phyloP scores from a whole-genome alignment of 306 rosid genomes.

The Myrica gale region DNA sequence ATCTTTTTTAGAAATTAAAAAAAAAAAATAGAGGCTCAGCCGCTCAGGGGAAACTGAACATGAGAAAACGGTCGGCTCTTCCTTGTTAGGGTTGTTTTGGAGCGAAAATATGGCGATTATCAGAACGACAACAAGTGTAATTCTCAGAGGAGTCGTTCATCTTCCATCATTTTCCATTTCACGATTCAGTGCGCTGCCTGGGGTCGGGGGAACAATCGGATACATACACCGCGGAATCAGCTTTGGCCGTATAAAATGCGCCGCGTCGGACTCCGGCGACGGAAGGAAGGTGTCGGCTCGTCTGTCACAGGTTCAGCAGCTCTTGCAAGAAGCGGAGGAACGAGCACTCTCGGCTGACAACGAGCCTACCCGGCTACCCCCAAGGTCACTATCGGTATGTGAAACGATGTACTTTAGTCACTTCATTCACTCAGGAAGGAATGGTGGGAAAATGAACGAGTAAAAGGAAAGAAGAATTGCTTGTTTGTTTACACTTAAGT shows the following conservation, averaged over 20 bases:
- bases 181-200: constrained; percentile 12
- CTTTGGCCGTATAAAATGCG: constrained; percentile 46
- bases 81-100: neutral
- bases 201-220: constrained; percentile 3
- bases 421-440: neutral
- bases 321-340: constrained; percentile 72
- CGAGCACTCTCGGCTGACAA: constrained; percentile 53
- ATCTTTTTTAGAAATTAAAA: neutral
- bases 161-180: constrained; percentile 30
- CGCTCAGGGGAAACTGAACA: neutral
- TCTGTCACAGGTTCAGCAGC: constrained; percentile 73
- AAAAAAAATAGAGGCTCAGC: neutral
- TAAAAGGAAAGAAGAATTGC: neutral
- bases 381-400: constrained; percentile 67
- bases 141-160: constrained; percentile 45
- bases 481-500: neutral
- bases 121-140: constrained; percentile 29
- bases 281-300: constrained; percentile 71
- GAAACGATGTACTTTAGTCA: no score
- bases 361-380: constrained; percentile 69
- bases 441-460: neutral
- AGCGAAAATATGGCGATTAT: constrained; percentile 46
- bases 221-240: constrained; percentile 28
- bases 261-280: constrained; percentile 40
- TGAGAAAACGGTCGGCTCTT: neutral